Conservation (phyloP, 2,329 filamentous ascomycete species). For the Hirsutella rhossiliensis region DNA sequence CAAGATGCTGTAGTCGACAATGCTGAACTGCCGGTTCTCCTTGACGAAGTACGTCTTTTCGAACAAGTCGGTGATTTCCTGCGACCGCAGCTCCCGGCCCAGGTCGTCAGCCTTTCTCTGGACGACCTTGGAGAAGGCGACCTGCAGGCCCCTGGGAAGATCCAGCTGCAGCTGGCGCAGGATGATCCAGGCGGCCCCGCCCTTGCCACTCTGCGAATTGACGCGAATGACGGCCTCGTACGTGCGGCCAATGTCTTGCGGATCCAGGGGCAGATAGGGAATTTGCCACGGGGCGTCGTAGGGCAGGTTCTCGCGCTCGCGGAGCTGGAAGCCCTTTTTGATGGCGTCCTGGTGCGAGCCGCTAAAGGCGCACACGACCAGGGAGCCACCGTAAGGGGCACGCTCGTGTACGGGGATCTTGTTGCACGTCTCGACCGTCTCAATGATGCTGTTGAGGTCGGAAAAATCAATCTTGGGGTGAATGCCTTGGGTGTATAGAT, state of each 20-base stretch:
- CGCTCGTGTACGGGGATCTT: constrained; percentile 89
- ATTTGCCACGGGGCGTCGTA: constrained; percentile 67
- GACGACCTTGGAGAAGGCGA: constrained; percentile 81
- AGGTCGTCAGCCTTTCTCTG: constrained; percentile 70
- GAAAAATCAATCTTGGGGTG: constrained; percentile 82
- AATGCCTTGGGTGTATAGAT: constrained; percentile 90
- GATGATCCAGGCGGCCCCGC: constrained; percentile 89
- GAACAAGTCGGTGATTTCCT: constrained; percentile 81
- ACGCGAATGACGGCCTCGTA: constrained; percentile 97
- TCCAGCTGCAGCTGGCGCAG: constrained; percentile 81
- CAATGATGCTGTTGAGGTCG: constrained; percentile 74
- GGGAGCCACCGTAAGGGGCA: constrained; percentile 79
- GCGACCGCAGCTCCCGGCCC: constrained; percentile 71
- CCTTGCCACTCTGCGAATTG: constrained; percentile 94
- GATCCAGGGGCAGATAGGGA: constrained; percentile 87
- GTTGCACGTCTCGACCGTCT: constrained; percentile 81
- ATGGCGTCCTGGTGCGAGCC: constrained; percentile 93
- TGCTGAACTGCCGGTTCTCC: constrained; percentile 69
- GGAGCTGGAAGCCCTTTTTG: constrained; percentile 74
- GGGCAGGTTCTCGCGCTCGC: constrained; percentile 46
- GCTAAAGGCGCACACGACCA: constrained; percentile 87
- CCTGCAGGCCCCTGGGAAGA: constrained; percentile 80
- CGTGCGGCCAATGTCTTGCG: constrained; percentile 85
- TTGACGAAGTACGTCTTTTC: constrained; percentile 77
- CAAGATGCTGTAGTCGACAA: constrained; percentile 86